phyloP scores from a whole-genome alignment of 768 basidiomycete genomes.

The Calocybe cyanea region DNA sequence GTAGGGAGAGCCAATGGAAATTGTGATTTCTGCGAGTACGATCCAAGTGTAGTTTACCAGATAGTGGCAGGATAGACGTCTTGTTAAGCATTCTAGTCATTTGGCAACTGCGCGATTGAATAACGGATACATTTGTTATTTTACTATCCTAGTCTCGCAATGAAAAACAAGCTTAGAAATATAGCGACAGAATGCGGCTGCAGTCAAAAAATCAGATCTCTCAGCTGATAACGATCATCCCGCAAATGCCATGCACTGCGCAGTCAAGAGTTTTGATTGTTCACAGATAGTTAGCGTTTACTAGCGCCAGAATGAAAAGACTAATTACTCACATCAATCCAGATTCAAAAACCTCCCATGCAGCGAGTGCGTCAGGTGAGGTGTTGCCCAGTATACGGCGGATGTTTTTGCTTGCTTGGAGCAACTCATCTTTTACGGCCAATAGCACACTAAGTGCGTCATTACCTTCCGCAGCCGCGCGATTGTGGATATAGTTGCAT shows the following conservation, averaged over 20 bases:
- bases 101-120: too few species aligned
- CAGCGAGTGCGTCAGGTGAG: constrained; percentile 5
- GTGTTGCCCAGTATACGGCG: not conserved
- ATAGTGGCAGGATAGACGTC: too few species aligned
- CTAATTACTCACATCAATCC: constrained; percentile 9
- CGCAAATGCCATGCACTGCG: constrained; percentile 10
- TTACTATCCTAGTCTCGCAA: too few species aligned
- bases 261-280: not conserved
- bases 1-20: too few species aligned
- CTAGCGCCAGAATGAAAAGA: too few species aligned
- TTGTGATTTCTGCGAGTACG: too few species aligned
- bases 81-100: too few species aligned
- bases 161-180: too few species aligned
- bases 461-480: constrained; percentile 8
- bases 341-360: constrained; percentile 12
- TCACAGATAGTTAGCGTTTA: not conserved
- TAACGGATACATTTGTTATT: too few species aligned
- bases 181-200: too few species aligned
- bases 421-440: constrained; percentile 12
- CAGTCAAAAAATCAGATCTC: not conserved
- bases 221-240: constrained; percentile 8
- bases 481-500: constrained; percentile 12
- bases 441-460: constrained; percentile 6
- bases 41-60: too few species aligned
- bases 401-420: constrained; percentile 6